Base-by-base conservation (phyloP, 148 eudicot genomes). In the Silene conica region DNA sequence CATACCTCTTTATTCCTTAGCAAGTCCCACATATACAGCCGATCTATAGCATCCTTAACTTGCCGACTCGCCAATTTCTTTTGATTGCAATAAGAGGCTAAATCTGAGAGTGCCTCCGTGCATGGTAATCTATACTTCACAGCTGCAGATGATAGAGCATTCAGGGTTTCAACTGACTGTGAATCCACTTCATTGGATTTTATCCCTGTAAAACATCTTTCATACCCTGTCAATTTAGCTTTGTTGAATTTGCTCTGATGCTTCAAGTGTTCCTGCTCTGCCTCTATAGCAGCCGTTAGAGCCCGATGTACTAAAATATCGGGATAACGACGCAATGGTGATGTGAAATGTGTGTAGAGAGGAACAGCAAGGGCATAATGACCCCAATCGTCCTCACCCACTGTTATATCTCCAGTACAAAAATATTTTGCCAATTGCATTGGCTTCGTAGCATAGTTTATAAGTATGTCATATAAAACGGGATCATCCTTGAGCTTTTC, bases 321-420 rank as follows among this genome's bases (percentile, higher is more conserved):
- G 26, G 97, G 88, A 83, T 91, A 94, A 8, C 98, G 84, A 54
- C 98, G 90, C 31, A 94, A 78, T 74, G 98, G 97, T 61, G 98
- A 91, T 74, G 98, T 94, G 69, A 94, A 94, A 74, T 94, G 98
- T 23, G 98, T 89, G 79, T 94, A 94, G 54, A 91, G 80, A 66
- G 97, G 96, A 46, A 91, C 86, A 55, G 96, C 97, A 43, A 94
- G 78, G 8, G 98, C 91, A 88, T 88, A 94, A 83, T 94, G 97
- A 66, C 96, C 87, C 87, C 86, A 79, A 65, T 87, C 89, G 56
- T 78, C 81, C 62, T 82, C 81, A 50, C 79, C 48, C 59, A 87
- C 96, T 69, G 80, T 74, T 21, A 71, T 18, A 45, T 94, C 95
- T 62, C 97, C 97, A 57, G 83, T 91, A 76, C 97, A 88, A 23